A percentile compares a stretch with the other conserved stretches of the same genome.
Conservation (phyloP, 2,329 filamentous ascomycete genomes). For the Cladosporium sp. region DNA sequence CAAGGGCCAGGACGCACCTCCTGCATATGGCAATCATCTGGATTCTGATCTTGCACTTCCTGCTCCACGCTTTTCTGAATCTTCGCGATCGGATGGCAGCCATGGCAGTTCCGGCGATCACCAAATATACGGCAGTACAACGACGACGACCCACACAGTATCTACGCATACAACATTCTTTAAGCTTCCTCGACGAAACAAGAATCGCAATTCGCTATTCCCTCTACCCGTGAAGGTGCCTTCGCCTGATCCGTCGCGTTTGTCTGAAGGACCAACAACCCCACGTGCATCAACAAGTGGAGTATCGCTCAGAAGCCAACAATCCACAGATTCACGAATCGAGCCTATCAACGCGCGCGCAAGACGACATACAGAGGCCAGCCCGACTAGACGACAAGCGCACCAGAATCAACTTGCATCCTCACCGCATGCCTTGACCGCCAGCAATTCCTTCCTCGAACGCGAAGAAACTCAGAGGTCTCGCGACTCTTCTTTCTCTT, state of each 20-base stretch:
- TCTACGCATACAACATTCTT: constrained; percentile 69
- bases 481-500: constrained; percentile 60
- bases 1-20: constrained; percentile 40
- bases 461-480: constrained; percentile 61
- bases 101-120: constrained; percentile 51
- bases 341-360: not conserved
- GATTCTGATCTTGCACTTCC: constrained; percentile 61
- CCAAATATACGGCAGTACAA: constrained; percentile 52
- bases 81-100: constrained; percentile 80
- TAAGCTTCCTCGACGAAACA: constrained; percentile 70
- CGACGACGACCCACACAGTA: constrained; percentile 60
- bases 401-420: constrained; percentile 32
- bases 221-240: constrained; percentile 75
- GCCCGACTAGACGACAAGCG: constrained; percentile 20
- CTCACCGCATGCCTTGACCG: constrained; percentile 48
- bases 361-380: constrained; percentile 26
- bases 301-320: constrained; percentile 11
- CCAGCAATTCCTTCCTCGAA: constrained; percentile 47
- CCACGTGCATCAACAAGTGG: constrained; percentile 29
- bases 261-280: constrained; percentile 32
- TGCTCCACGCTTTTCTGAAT: constrained; percentile 70
- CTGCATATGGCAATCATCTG: constrained; percentile 59
- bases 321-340: constrained; percentile 2
- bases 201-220: constrained; percentile 74
- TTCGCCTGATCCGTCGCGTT: constrained; percentile 43